Percentiles rank a stretch among this genome's conserved stretches.
These are phyloP conservation scores for Cladosporium sp. DNA, from an alignment of 2,329 filamentous ascomycete species.

Conservation along the genomic window DNA sequence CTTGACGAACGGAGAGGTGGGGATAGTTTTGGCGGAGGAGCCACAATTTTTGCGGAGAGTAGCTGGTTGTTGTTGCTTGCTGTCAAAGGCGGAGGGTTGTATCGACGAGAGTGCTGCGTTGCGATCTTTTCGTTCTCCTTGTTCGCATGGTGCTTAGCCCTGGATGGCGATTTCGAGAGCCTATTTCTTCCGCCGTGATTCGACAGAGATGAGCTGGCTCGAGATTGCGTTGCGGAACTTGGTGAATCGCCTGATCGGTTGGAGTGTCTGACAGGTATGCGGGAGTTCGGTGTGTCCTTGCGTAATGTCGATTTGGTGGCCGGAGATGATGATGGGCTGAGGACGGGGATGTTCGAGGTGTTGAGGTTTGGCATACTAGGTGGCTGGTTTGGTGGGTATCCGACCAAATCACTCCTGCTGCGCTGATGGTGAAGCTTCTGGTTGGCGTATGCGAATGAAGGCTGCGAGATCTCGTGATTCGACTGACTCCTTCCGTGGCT, in stretches of 20 bases:
- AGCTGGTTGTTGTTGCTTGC: conserved; percentile 25
- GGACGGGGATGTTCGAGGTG: neutral
- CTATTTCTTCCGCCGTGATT: conserved; percentile 21
- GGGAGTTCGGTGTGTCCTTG: conserved; percentile 22
- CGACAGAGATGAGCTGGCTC: conserved; percentile 27
- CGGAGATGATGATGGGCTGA: conserved; percentile 3
- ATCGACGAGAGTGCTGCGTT: conserved; percentile 29
- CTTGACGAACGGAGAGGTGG: conserved; percentile 76
- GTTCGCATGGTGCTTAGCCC: conserved; percentile 17
- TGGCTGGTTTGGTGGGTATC: conserved; percentile 18
- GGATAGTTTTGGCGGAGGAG: conserved; percentile 67
- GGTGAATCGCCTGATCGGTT: conserved; percentile 30
- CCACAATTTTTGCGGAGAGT: conserved; percentile 69
- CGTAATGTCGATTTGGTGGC: conserved; percentile 6
- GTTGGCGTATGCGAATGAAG: conserved; percentile 17
- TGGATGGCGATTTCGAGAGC: conserved; percentile 28
- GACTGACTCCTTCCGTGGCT: conserved; percentile 53
- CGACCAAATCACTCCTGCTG: conserved; percentile 30
- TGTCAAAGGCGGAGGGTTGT: conserved; percentile 28
- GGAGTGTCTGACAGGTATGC: conserved; percentile 31
- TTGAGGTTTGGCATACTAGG: conserved; percentile 28
- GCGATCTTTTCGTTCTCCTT: conserved; percentile 27
- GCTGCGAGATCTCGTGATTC: conserved; percentile 35
- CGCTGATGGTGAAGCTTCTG: conserved; percentile 29
- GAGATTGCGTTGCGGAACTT: conserved; percentile 23